phyloP scores from a whole-genome alignment of 2,329 filamentous ascomycete genomes.

The Xylariomycetidae sp. region DNA sequence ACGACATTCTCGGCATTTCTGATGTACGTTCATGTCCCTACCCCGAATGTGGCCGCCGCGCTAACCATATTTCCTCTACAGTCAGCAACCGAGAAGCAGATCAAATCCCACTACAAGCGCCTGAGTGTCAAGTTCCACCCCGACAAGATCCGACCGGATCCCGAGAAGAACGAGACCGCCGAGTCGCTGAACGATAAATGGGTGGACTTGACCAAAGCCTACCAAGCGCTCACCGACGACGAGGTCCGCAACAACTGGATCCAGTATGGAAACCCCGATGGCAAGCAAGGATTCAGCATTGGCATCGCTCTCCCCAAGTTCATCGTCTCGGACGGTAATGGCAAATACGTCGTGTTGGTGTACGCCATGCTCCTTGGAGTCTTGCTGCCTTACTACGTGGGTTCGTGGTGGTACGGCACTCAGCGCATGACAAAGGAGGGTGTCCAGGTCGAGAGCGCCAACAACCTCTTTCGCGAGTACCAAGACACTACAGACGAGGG shows the following conservation, averaged over 20 bases:
- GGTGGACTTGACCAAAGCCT: constrained; percentile 94
- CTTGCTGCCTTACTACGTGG: constrained; percentile 84
- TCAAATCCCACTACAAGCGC: constrained; percentile 85
- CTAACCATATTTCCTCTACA: too few species aligned
- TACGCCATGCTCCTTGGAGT: constrained; percentile 87
- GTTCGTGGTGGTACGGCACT: constrained; percentile 98
- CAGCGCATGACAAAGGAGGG: constrained; percentile 90
- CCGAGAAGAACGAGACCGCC: constrained; percentile 79
- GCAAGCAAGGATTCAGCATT: constrained; percentile 97
- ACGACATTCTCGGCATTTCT: constrained; percentile 83
- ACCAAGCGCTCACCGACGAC: constrained; percentile 96
- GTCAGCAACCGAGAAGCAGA: constrained; percentile 80
- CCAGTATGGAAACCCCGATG: constrained; percentile 92
- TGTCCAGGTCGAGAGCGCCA: constrained; percentile 86
- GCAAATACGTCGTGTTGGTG: constrained; percentile 87
- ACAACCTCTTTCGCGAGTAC: constrained; percentile 91
- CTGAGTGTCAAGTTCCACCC: constrained; percentile 85
- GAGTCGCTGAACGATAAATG: constrained; percentile 82
- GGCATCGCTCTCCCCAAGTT: constrained; percentile 92
- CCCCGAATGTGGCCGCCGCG: too few species aligned
- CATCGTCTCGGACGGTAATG: constrained; percentile 87
- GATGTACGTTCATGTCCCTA: too few species aligned
- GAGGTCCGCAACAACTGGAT: constrained; percentile 96
- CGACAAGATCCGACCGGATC: constrained; percentile 82
- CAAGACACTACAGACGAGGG: constrained; percentile 76